Conservation (phyloP, 164 flowering plant species). For the Amborella trichopoda region DNA sequence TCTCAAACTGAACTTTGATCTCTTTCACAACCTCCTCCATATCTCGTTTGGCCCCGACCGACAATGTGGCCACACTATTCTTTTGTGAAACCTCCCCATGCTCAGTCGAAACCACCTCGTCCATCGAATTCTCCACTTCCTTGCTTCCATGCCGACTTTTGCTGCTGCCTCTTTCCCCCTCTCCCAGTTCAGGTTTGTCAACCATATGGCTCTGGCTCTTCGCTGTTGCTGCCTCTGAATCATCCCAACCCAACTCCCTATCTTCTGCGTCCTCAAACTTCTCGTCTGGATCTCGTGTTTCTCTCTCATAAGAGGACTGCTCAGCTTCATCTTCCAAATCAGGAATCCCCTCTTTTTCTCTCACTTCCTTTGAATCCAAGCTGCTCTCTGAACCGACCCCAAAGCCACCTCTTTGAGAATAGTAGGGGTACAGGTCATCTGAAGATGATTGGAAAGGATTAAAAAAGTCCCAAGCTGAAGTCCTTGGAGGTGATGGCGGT, state of each 20-base stretch:
- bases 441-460: slow-evolving; percentile 48
- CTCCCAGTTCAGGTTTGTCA: too few relatives aligned
- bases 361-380: slow-evolving; percentile 78
- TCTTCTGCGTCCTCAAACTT: too few relatives aligned
- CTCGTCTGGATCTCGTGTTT: too few relatives aligned
- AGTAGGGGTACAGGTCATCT: slow-evolving; percentile 24
- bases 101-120: background rate
- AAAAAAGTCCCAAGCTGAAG: slow-evolving; percentile 73
- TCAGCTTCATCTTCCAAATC: slow-evolving; percentile 80
- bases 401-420: slow-evolving; percentile 15
- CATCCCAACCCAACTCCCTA: too few relatives aligned
- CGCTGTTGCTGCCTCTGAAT: too few relatives aligned
- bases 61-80: slow-evolving; percentile 34
- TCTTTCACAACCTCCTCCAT: slow-evolving; percentile 71
- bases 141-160: too few relatives aligned
- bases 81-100: slow-evolving; percentile 15
- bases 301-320: too few relatives aligned
- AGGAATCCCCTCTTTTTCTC: slow-evolving; percentile 93
- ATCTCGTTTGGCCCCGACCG: slow-evolving; percentile 51
- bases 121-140: too few relatives aligned
- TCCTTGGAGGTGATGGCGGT: slow-evolving; percentile 54
- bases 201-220: too few relatives aligned
- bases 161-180: too few relatives aligned
- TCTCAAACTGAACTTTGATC: slow-evolving; percentile 65
- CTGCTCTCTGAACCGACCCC: slow-evolving; percentile 60